Conservation (phyloP, 2,329 filamentous ascomycete species). For the Fusarium euwallaceae region DNA sequence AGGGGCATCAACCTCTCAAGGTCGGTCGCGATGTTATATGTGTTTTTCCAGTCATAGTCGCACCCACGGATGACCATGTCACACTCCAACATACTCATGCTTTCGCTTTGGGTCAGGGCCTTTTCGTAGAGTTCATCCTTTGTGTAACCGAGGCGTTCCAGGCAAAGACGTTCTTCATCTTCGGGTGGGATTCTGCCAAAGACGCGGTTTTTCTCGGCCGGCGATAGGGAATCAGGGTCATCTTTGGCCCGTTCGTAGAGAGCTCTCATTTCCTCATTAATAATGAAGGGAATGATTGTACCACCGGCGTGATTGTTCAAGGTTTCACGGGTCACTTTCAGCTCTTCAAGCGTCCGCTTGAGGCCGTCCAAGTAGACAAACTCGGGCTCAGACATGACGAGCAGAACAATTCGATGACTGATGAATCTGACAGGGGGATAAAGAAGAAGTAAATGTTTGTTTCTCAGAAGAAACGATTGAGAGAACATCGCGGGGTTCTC, state of each 20-base stretch:
- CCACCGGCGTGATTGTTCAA: neutral
- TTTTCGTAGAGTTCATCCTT: neutral
- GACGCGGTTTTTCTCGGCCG: neutral
- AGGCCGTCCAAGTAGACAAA: neutral
- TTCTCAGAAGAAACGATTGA: neutral
- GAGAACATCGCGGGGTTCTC: neutral
- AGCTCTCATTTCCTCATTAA: neutral
- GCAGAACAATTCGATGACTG: neutral
- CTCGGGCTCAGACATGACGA: neutral
- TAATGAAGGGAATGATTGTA: neutral
- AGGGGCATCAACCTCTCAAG: neutral
- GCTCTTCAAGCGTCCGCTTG: neutral
- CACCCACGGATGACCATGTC: slow-evolving; percentile 1
- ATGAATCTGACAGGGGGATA: neutral
- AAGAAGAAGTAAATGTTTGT: neutral
- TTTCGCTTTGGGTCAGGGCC: neutral
- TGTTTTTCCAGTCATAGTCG: neutral
- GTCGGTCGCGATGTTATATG: neutral
- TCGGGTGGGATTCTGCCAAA: neutral
- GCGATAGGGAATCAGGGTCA: neutral
- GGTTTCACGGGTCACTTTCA: neutral
- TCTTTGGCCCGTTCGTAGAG: neutral
- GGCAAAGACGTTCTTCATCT: neutral
- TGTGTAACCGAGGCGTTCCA: neutral
- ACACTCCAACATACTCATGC: neutral